Percentiles rank a stretch among this genome's conserved stretches.
Conservation (phyloP, 225 moss, liverwort and hornwort species). For the Pleurozium schreberi region DNA sequence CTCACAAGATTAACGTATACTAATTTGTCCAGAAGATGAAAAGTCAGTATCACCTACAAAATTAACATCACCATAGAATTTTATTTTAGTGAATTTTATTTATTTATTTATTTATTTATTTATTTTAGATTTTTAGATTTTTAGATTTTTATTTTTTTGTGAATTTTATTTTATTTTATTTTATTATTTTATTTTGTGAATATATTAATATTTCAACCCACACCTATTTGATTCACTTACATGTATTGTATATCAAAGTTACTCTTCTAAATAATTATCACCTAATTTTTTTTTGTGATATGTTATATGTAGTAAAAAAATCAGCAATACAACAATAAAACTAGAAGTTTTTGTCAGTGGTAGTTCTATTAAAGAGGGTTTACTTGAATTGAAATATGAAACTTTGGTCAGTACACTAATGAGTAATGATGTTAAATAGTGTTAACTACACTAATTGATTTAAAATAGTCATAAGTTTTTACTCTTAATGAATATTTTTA, state of each 20-base stretch:
- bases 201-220: background rate
- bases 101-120: too few relatives aligned
- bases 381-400: rapidly evolving
- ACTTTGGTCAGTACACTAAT: rapidly evolving
- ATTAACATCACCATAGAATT: rapidly evolving
- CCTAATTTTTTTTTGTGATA: background rate
- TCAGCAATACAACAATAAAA: background rate
- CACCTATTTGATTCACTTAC: background rate
- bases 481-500: too few relatives aligned
- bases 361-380: background rate
- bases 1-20: background rate
- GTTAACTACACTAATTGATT: too few relatives aligned
- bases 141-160: too few relatives aligned
- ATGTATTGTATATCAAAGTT: background rate
- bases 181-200: background rate
- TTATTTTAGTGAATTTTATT: background rate
- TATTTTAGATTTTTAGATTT: too few relatives aligned
- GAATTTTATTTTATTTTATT: too few relatives aligned
- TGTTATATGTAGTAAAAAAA: rapidly evolving
- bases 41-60: background rate
- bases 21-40: background rate
- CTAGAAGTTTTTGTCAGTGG: rapidly evolving
- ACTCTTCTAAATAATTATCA: too few relatives aligned
- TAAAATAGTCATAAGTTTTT: rapidly evolving
- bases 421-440: too few relatives aligned